Evolutionary conservation across 495 filamentous ascomycete species (phyloP).

Genomic region (Aspergillus campestris): DNA sequence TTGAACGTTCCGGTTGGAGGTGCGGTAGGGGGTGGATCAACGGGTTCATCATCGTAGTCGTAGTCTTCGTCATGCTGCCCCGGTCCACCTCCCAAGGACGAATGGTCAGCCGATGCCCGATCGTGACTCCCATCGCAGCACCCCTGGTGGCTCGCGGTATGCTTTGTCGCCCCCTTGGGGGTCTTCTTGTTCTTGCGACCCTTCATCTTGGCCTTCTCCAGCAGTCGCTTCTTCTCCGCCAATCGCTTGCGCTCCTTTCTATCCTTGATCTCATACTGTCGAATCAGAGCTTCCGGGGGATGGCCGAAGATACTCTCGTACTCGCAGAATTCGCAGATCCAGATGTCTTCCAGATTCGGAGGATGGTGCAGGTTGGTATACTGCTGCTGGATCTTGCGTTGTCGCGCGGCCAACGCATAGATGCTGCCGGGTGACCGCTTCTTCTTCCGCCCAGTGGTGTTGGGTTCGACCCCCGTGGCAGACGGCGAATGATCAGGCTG

Average conservation of each 20-base stretch:
- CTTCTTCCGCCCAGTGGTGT: slow-evolving; percentile 42
- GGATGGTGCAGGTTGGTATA: slow-evolving; percentile 70
- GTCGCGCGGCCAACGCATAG: slow-evolving; percentile 55
- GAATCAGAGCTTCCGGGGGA: slow-evolving; percentile 75
- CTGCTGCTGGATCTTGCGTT: slow-evolving; percentile 61
- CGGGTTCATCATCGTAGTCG: slow-evolving; percentile 47
- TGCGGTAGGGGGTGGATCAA: slow-evolving; percentile 25
- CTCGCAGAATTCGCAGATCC: slow-evolving; percentile 93
- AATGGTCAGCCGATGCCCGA: slow-evolving; percentile 36
- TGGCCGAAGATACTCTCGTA: slow-evolving; percentile 80
- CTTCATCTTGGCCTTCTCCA: slow-evolving; percentile 95
- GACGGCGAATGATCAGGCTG: slow-evolving; percentile 29
- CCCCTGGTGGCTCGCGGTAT: slow-evolving; percentile 26
- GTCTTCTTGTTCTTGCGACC: slow-evolving; percentile 73
- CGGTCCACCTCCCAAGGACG: slow-evolving; percentile 30
- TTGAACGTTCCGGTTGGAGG: slow-evolving; percentile 27
- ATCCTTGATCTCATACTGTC: slow-evolving; percentile 92
- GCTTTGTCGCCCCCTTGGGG: slow-evolving; percentile 56
- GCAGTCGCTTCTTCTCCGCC: slow-evolving; percentile 71
- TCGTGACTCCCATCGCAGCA: slow-evolving; percentile 40
- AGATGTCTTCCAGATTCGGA: slow-evolving; percentile 65
- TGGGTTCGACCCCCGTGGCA: slow-evolving; percentile 24
- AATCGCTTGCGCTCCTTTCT: slow-evolving; percentile 71
- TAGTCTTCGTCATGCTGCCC: slow-evolving; percentile 46
- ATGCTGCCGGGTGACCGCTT: slow-evolving; percentile 48